phyloP scores from a whole-genome alignment of 179 eudicot species.

The Silene noctiflora region DNA sequence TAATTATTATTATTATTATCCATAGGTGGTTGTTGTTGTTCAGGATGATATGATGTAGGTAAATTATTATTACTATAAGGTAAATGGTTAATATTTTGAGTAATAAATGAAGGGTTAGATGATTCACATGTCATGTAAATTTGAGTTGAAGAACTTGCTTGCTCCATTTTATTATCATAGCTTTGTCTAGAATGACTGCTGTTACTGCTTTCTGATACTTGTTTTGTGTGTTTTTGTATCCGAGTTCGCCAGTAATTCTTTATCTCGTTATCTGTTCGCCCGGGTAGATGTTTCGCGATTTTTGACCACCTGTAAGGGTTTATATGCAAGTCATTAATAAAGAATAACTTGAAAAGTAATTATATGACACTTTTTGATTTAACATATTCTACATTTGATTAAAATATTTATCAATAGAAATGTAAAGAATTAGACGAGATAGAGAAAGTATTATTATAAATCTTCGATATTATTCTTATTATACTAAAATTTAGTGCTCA shows the following conservation, averaged over 20 bases:
- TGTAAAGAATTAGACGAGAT: no score
- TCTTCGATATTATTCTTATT: no score
- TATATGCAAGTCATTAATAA: neutral
- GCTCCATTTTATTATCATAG: slow-evolving; percentile 22
- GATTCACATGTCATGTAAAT: slow-evolving; percentile 19
- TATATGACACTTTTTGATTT: no score
- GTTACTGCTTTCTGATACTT: slow-evolving; percentile 16
- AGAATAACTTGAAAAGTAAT: no score
- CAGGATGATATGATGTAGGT: slow-evolving; percentile 16
- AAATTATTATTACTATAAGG: neutral
- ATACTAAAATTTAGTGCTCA: no score
- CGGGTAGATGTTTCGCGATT: slow-evolving; percentile 42
- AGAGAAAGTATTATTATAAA: no score
- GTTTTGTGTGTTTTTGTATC: slow-evolving; percentile 42
- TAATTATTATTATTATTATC: neutral
- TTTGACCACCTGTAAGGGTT: slow-evolving; percentile 35
- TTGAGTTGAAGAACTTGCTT: slow-evolving; percentile 25
- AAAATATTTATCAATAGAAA: no score
- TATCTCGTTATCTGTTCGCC: slow-evolving; percentile 45
- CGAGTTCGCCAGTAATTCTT: slow-evolving; percentile 45
- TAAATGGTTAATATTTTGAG: neutral
- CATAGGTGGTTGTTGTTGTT: slow-evolving; percentile 21
- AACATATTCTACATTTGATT: no score
- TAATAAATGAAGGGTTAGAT: slow-evolving; percentile 7
- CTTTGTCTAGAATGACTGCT: slow-evolving; percentile 23